Conservation (phyloP, 2,329 filamentous ascomycete genomes). For the Pseudogymnoascus sp. region DNA sequence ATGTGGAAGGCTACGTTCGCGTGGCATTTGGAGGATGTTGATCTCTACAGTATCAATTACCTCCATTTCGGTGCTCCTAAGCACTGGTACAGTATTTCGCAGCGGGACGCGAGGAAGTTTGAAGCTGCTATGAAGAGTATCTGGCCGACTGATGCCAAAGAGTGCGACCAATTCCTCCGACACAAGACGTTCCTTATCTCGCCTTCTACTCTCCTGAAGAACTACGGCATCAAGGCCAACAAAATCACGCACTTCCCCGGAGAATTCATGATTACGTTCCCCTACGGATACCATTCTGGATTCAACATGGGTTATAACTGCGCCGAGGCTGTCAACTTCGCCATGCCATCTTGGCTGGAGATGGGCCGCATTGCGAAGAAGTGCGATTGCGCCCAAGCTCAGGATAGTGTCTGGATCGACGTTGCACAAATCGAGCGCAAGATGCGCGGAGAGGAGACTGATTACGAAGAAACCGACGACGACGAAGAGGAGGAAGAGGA, state of each 20-base stretch:
- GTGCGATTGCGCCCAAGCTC: slow-evolving; percentile 88
- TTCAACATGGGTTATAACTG: slow-evolving; percentile 99
- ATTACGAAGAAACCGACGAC: slow-evolving; percentile 71
- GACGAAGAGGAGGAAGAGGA: slow-evolving; percentile 60
- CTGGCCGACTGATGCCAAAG: slow-evolving; percentile 91
- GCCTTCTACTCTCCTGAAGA: slow-evolving; percentile 73
- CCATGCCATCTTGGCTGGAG: slow-evolving; percentile 87
- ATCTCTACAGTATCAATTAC: slow-evolving; percentile 99
- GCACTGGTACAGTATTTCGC: slow-evolving; percentile 99
- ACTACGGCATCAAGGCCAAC: slow-evolving; percentile 94
- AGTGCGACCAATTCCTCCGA: slow-evolving; percentile 89
- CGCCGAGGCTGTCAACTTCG: slow-evolving; percentile 97
- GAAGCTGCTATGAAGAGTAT: slow-evolving; percentile 92
- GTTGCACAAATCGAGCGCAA: slow-evolving; percentile 94
- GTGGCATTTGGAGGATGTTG: slow-evolving; percentile 97
- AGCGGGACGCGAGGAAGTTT: slow-evolving; percentile 85
- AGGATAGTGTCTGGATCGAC: slow-evolving; percentile 98
- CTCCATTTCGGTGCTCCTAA: slow-evolving; percentile 98
- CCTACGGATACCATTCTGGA: slow-evolving; percentile 96
- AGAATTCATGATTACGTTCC: slow-evolving; percentile 97
- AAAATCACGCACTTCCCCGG: slow-evolving; percentile 91
- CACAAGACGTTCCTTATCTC: slow-evolving; percentile 98
- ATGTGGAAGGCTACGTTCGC: slow-evolving; percentile 99
- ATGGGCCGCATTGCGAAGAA: slow-evolving; percentile 95
- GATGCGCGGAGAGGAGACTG: slow-evolving; percentile 78